A percentile compares a stretch with the other conserved stretches of the same genome.
These are phyloP conservation scores for Amoeboaphelidium protococcarum DNA, from an alignment of 371 early-diverging fungal species.

Conservation along the genomic window DNA sequence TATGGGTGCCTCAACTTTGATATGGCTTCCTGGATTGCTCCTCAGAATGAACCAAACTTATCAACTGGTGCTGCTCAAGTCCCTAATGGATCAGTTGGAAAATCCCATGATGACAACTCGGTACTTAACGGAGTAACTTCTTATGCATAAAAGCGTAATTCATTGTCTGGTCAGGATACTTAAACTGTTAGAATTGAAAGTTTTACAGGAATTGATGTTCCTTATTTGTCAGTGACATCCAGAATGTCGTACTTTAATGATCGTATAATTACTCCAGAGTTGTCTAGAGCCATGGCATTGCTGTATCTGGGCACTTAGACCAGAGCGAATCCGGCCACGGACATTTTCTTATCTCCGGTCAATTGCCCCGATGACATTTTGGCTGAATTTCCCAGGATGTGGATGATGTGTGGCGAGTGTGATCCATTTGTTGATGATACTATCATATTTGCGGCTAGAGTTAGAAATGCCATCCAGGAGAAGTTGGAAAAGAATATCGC, in stretches of 20 bases:
- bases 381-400: conserved; percentile 65
- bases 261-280: conserved; percentile 44
- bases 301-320: conserved; percentile 53
- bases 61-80: conserved; percentile 32
- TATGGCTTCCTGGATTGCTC: conserved; percentile 65
- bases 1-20: conserved; percentile 76
- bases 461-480: conserved; percentile 42
- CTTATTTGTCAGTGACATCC: conserved; percentile 45
- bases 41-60: too few relatives aligned
- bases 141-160: too few relatives aligned
- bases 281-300: conserved; percentile 63
- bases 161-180: too few relatives aligned
- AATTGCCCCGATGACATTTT: conserved; percentile 64
- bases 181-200: background rate
- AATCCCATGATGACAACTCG: conserved; percentile 1
- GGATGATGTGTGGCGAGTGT: conserved; percentile 72
- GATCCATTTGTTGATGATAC: conserved; percentile 92
- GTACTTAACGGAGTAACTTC: too few relatives aligned
- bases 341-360: conserved; percentile 57
- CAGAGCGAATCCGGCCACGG: conserved; percentile 43
- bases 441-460: conserved; percentile 59
- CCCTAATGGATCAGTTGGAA: conserved; percentile 11
- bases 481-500: conserved; percentile 3
- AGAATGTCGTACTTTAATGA: conserved; percentile 64
- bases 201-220: background rate